Base-by-base conservation (phyloP, 2,329 filamentous ascomycete genomes). In the Colletotrichum orchidophilum region DNA sequence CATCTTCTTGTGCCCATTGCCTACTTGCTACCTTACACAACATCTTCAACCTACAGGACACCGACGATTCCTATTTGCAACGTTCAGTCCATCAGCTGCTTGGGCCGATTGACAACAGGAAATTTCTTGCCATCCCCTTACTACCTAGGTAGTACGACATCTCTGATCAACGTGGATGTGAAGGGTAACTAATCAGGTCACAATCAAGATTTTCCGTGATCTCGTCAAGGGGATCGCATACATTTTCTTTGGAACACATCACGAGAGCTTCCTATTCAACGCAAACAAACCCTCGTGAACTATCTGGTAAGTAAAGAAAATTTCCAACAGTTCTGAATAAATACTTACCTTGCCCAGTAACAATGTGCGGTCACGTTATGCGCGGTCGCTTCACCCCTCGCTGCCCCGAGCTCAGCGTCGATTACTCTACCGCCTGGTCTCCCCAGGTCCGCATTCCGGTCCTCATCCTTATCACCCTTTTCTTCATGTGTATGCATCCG, bases 401-500 rank as follows among this genome's bases (percentile, higher is more conserved):
- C 58, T 71, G 58, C 33, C 9, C 53, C 3, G 58, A 71, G 21
- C 50, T 21, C 31, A 21, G n/a, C 11, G 29, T 35, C 11, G 68
- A 71, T 33, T 39, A 54, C 53, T 49, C 68, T 5, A 59, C 65
- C 13, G 70, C 60, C n/a, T 72, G 70, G 70, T 24, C 60, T 49
- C 35, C 33, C 13, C 18, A 64, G 24, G 27, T 58, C n/a, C 70
- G 70, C 53, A 55, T 72, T 27, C 46, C 54, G 2, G 42, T 65
- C 24, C 33, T 72, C 18, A 42, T 70, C 6, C 18, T 65, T 27
- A 46, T 62, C 31, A 70, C 55, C 2, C 24, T 70, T 27, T 33
- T 54, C 35, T 65, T 70, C 66, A 54, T 70, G 46, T 35, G 26
- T 24, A 50, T 72, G 54, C 59, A 72, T 27, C 70, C 70, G 3